These are phyloP conservation scores for Xylaria scruposa DNA, from an alignment of 495 filamentous ascomycete genomes.

Conservation along the genomic window DNA sequence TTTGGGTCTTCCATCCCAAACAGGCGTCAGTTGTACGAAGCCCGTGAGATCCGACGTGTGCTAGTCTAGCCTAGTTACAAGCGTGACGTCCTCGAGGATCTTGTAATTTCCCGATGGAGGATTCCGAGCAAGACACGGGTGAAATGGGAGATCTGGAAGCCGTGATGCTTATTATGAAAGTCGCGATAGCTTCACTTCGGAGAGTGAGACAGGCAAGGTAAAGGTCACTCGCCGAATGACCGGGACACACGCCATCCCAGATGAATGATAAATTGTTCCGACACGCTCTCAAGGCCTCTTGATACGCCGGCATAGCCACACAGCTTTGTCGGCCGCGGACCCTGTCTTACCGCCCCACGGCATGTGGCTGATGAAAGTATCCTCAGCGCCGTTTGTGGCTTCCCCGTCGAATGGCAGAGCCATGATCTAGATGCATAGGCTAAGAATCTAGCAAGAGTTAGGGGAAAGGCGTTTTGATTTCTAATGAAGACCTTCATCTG, in stretches of 20 bases:
- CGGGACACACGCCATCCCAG: constrained; percentile 1
- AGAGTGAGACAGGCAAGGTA: not conserved
- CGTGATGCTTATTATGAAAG: not conserved
- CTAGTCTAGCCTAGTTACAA: constrained; percentile 14
- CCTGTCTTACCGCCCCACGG: not conserved
- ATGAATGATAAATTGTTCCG: not conserved
- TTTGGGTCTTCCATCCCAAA: constrained; percentile 18
- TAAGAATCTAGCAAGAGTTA: not conserved
- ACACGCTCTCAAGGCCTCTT: not conserved
- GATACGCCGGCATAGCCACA: constrained; percentile 18
- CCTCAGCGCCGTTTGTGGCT: not conserved
- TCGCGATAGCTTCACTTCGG: not conserved
- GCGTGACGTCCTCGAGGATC: constrained; percentile 13
- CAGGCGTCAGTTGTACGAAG: constrained; percentile 21
- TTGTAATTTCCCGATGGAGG: not conserved
- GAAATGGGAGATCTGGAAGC: not conserved
- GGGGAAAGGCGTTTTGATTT: not conserved
- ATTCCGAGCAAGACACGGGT: not conserved
- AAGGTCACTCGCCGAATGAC: not conserved
- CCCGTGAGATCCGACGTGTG: constrained; percentile 19
- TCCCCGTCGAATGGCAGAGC: not conserved
- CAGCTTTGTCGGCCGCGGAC: not conserved
- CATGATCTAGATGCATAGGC: not conserved
- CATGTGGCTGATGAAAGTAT: constrained; percentile 14
- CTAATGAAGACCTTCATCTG: not conserved